Percentiles rank a stretch among this genome's conserved stretches.
These are phyloP conservation scores for Eutrema heterophyllum DNA, from an alignment of 345 rosid genomes.

Conservation along the genomic window DNA sequence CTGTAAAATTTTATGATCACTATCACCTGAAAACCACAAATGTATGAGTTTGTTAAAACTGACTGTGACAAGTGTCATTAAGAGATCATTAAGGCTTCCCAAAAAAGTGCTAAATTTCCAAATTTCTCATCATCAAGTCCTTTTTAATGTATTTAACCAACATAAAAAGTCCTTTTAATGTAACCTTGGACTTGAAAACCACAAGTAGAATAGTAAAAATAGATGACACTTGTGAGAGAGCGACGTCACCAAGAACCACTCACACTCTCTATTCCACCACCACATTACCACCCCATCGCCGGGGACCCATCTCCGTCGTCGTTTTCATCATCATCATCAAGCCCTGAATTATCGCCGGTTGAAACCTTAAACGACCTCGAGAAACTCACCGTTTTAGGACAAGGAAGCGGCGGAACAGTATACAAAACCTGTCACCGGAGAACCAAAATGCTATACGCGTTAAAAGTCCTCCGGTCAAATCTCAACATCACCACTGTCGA, in stretches of 20 bases:
- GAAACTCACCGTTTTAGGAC: conserved; percentile 52
- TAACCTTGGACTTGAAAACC: conserved; percentile 8
- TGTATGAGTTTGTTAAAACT: conserved; percentile 18
- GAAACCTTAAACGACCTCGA: conserved; percentile 42
- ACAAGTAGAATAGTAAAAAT: conserved; percentile 5
- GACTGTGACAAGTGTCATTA: conserved; percentile 1
- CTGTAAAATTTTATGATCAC: not conserved
- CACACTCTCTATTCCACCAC: conserved; percentile 42
- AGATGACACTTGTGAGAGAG: conserved; percentile 59
- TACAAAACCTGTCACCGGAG: conserved; percentile 47
- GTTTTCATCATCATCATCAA: conserved; percentile 1
- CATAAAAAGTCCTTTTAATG: not conserved
- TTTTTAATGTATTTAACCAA: not conserved
- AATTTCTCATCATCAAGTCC: not conserved
- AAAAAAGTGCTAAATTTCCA: too few species aligned
- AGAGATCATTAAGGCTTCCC: not conserved
- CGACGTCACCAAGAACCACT: conserved; percentile 57
- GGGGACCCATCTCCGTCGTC: not conserved
- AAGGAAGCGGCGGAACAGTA: conserved; percentile 54
- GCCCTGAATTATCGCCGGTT: conserved; percentile 37
- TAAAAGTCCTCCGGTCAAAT: conserved; percentile 47
- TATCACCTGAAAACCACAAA: conserved; percentile 18
- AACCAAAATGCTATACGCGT: conserved; percentile 36
- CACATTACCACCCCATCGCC: conserved; percentile 8
- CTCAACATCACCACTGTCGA: conserved; percentile 30